These are phyloP conservation scores for Petunia axillaris DNA, from an alignment of 257 asterid species.

Conservation along the genomic window DNA sequence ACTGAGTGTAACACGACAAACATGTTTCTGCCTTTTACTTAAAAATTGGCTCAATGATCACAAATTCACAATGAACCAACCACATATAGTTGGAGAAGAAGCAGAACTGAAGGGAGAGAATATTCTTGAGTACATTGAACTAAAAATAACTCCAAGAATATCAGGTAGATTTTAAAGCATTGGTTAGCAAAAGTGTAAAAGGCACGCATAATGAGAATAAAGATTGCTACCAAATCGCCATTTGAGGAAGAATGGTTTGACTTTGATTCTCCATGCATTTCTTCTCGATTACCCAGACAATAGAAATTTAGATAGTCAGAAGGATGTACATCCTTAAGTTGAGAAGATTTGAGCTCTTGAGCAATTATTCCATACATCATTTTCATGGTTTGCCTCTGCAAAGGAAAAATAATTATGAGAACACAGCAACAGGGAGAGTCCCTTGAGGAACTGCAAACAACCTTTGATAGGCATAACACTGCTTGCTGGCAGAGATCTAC, in stretches of 20 bases:
- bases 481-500: background rate
- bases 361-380: constrained; percentile 58
- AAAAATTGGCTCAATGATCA: constrained; percentile 13
- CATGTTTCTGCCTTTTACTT: background rate
- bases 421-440: background rate
- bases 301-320: constrained; percentile 53
- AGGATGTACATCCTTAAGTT: constrained; percentile 41
- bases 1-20: background rate
- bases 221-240: constrained; percentile 41
- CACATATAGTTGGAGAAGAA: background rate
- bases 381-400: constrained; percentile 65
- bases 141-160: constrained; percentile 1
- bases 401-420: constrained; percentile 26
- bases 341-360: constrained; percentile 41
- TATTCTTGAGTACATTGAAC: background rate
- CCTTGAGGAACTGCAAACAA: constrained; percentile 12
- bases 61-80: background rate
- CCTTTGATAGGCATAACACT: background rate
- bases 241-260: constrained; percentile 33
- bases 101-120: background rate
- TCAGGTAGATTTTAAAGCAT: background rate
- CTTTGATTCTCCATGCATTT: constrained; percentile 32
- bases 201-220: background rate
- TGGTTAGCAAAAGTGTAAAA: background rate
- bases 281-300: constrained; percentile 62